phyloP scores from a whole-genome alignment of 2,329 filamentous ascomycete species.

The Tolypocladium nubicola region DNA sequence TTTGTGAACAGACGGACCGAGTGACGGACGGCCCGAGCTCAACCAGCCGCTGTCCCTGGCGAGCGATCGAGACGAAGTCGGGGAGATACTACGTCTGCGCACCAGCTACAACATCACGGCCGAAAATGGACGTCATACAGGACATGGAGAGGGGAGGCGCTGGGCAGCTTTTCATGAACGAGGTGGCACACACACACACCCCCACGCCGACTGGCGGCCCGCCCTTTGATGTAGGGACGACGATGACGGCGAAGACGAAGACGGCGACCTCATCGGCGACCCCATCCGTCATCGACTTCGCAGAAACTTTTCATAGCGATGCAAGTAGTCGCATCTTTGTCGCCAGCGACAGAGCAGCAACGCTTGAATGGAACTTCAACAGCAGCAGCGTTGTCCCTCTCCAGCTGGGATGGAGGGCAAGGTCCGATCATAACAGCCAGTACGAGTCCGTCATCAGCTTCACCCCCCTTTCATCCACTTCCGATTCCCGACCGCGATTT shows the following conservation, averaged over 20 bases:
- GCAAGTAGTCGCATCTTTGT: not conserved
- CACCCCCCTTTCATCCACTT: accelerated
- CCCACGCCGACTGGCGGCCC: not conserved
- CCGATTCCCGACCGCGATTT: too few relatives aligned
- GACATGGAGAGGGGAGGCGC: not conserved
- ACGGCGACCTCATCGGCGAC: not conserved
- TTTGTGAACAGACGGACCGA: not conserved
- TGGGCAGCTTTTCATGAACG: not conserved
- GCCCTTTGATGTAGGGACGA: not conserved
- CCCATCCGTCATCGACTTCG: not conserved
- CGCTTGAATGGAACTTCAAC: not conserved
- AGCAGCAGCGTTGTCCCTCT: not conserved
- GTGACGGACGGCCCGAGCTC: not conserved
- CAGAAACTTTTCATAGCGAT: not conserved
- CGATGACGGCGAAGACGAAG: not conserved
- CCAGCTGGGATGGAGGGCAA: not conserved
- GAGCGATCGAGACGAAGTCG: not conserved
- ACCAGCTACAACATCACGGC: not conserved
- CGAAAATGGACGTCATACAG: not conserved
- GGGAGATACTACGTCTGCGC: not conserved
- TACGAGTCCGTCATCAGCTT: not conserved
- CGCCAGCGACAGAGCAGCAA: not conserved
- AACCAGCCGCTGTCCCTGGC: not conserved
- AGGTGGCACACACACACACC: not conserved
- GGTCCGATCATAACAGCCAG: not conserved